These are phyloP conservation scores for Pyricularia pennisetigena DNA, from an alignment of 2,329 filamentous ascomycete species.

Conservation along the genomic window DNA sequence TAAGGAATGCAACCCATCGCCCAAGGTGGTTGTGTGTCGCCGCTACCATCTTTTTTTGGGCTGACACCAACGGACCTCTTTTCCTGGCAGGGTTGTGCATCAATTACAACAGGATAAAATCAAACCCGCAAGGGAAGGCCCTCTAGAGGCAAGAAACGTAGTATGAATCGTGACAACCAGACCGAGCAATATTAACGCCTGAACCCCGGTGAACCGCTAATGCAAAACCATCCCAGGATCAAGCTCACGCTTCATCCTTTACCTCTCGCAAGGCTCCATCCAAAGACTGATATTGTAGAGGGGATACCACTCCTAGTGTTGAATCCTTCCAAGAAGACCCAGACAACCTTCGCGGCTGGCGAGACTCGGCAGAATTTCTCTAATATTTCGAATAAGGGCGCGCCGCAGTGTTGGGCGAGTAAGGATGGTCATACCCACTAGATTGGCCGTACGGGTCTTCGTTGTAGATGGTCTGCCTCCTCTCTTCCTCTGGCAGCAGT, in stretches of 20 bases:
- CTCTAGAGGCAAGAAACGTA: not conserved
- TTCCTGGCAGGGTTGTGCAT: not conserved
- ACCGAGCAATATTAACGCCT: not conserved
- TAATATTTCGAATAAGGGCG: conserved; percentile 38
- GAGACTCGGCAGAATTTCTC: not conserved
- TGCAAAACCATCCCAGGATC: not conserved
- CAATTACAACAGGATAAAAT: not conserved
- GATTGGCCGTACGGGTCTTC: conserved; percentile 56
- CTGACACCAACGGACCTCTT: not conserved
- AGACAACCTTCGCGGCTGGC: not conserved
- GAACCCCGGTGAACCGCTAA: not conserved
- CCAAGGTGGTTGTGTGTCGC: not conserved
- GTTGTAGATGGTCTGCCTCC: conserved; percentile 60
- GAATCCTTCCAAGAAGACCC: not conserved
- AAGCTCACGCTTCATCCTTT: not conserved
- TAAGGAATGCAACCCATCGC: not conserved
- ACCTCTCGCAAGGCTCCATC: not conserved
- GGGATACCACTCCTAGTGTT: not conserved
- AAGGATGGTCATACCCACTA: conserved; percentile 41
- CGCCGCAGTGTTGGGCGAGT: conserved; percentile 30
- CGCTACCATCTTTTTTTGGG: not conserved
- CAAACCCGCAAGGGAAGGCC: not conserved
- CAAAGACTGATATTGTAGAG: not conserved
- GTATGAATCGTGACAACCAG: not conserved
- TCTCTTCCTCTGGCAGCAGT: conserved; percentile 69